Conservation (phyloP, 768 basidiomycete genomes). For the Boletus sensibilis region DNA sequence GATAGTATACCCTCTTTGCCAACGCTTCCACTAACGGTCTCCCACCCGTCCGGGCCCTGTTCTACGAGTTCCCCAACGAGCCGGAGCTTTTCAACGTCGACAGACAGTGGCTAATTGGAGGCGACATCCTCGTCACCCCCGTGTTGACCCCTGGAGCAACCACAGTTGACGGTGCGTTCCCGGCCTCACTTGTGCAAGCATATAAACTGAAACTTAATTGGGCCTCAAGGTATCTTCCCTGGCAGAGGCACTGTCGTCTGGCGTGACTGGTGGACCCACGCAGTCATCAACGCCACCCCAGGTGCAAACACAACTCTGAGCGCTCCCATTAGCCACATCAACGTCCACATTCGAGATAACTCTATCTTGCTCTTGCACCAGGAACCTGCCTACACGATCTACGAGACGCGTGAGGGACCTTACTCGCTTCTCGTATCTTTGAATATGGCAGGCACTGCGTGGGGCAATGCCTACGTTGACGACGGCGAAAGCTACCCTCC, state of each 20-base stretch:
- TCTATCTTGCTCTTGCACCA: constrained; percentile 63
- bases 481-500: constrained; percentile 65
- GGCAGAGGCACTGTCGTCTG: constrained; percentile 57
- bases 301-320: constrained; percentile 48
- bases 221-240: constrained; percentile 56
- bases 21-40: constrained; percentile 63
- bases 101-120: constrained; percentile 70
- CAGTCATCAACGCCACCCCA: constrained; percentile 43
- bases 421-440: constrained; percentile 64
- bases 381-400: constrained; percentile 63
- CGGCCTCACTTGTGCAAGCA: background rate
- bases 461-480: constrained; percentile 64
- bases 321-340: constrained; percentile 75
- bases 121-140: constrained; percentile 72
- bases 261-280: constrained; percentile 76
- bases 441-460: constrained; percentile 46
- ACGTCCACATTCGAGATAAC: constrained; percentile 71
- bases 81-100: constrained; percentile 61
- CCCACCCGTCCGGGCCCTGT: constrained; percentile 71
- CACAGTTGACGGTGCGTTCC: constrained; percentile 56
- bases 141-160: constrained; percentile 68
- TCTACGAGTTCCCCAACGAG: constrained; percentile 76
- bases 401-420: constrained; percentile 60
- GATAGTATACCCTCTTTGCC: constrained; percentile 70
- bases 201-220: background rate